phyloP scores from a whole-genome alignment of 495 filamentous ascomycete species.

The Penicillium daleae region DNA sequence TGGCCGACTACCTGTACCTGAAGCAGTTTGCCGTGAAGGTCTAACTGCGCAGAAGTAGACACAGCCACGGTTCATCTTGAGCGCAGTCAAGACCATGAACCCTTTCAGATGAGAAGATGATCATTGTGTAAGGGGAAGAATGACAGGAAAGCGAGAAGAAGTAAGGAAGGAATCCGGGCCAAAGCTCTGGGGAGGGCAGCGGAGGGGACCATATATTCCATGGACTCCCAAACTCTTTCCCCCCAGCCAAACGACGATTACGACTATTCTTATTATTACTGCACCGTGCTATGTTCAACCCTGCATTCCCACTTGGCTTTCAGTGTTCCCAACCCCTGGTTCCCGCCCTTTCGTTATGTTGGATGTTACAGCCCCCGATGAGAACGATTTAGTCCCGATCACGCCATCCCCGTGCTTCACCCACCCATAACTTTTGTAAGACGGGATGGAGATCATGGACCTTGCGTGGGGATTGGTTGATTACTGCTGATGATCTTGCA shows the following conservation, averaged over 20 bases:
- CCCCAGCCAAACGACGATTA: background rate
- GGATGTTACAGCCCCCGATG: slow-evolving; percentile 12
- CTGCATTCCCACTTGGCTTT: background rate
- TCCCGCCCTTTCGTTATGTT: background rate
- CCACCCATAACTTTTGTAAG: background rate
- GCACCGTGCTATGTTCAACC: slow-evolving; percentile 2
- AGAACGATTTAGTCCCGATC: slow-evolving; percentile 39
- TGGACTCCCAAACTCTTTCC: background rate
- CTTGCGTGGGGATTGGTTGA: slow-evolving; percentile 23
- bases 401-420: slow-evolving; percentile 32
- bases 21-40: slow-evolving; percentile 83
- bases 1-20: slow-evolving; percentile 87
- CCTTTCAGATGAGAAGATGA: background rate
- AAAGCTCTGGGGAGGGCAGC: background rate
- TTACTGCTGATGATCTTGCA: slow-evolving; percentile 25
- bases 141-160: background rate
- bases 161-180: background rate
- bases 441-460: background rate
- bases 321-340: background rate
- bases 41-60: slow-evolving; percentile 23
- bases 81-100: background rate
- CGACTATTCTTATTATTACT: slow-evolving; percentile 8
- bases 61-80: background rate
- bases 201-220: background rate
- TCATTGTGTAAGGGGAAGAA: background rate